Evolutionary conservation across 2,329 filamentous ascomycete species (phyloP).

Genomic region (Fusarium pininemorale): DNA sequence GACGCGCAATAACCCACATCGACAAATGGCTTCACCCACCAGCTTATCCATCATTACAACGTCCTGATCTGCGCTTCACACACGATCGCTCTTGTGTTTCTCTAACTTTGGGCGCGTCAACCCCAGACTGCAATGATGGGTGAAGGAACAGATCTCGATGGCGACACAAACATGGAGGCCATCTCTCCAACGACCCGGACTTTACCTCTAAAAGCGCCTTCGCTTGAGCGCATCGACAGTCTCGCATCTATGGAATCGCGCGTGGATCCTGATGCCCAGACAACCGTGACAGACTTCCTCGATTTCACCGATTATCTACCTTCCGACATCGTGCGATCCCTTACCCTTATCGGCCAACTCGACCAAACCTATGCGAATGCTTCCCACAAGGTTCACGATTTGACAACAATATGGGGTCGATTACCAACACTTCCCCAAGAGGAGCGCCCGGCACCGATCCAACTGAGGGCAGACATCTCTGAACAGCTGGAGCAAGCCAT

Average conservation of each 20-base stretch:
- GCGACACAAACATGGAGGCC: slow-evolving; percentile 37
- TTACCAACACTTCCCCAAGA: slow-evolving; percentile 60
- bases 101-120: background rate
- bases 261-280: slow-evolving; percentile 72
- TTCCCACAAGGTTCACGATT: slow-evolving; percentile 63
- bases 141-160: slow-evolving; percentile 35
- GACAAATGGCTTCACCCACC: background rate
- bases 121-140: slow-evolving; percentile 36
- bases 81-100: background rate
- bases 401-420: slow-evolving; percentile 66
- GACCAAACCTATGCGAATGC: slow-evolving; percentile 67
- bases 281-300: slow-evolving; percentile 75
- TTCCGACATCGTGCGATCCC: slow-evolving; percentile 71
- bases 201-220: slow-evolving; percentile 39
- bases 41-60: slow-evolving; percentile 1
- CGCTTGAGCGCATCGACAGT: slow-evolving; percentile 48
- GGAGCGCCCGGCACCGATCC: slow-evolving; percentile 57
- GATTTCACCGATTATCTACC: slow-evolving; percentile 76
- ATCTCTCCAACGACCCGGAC: slow-evolving; percentile 43
- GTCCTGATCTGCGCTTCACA: background rate
- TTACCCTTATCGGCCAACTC: slow-evolving; percentile 72
- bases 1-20: slow-evolving; percentile 21
- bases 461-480: slow-evolving; percentile 69
- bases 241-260: slow-evolving; percentile 57
- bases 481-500: slow-evolving; percentile 63